These are phyloP conservation scores for Claviceps paspali DNA, from an alignment of 2,329 filamentous ascomycete species.

Conservation along the genomic window DNA sequence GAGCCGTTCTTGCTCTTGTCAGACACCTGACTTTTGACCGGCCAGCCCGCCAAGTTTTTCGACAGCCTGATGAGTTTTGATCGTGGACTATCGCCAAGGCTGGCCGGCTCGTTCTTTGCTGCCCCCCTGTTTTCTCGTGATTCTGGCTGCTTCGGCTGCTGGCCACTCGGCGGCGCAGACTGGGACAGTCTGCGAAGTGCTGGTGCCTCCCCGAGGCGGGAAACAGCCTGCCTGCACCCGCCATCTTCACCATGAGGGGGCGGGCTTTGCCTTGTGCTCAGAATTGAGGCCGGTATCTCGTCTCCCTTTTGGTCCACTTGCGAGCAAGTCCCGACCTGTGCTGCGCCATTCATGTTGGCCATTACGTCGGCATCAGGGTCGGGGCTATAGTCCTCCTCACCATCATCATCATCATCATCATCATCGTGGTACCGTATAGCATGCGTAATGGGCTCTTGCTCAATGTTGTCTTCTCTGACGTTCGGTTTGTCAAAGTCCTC, in stretches of 20 bases:
- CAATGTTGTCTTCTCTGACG: constrained; percentile 7
- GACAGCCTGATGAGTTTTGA: background rate
- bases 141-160: background rate
- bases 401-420: background rate
- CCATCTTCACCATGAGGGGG: background rate
- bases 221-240: background rate
- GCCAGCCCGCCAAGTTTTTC: background rate
- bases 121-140: background rate
- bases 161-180: constrained; percentile 2
- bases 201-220: background rate
- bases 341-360: background rate
- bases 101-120: background rate
- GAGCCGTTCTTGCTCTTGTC: background rate
- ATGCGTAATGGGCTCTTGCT: constrained; percentile 8
- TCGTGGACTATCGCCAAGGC: background rate
- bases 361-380: background rate
- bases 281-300: background rate
- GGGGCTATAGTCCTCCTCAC: background rate
- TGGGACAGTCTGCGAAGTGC: constrained; percentile 2
- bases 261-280: background rate
- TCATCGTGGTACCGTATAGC: background rate
- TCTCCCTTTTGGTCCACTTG: background rate
- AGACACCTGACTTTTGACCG: background rate
- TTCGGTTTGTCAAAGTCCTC: constrained; percentile 30
- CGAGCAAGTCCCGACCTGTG: background rate